Conservation (phyloP, 306 rosid genomes). For the Vigna angularis region DNA sequence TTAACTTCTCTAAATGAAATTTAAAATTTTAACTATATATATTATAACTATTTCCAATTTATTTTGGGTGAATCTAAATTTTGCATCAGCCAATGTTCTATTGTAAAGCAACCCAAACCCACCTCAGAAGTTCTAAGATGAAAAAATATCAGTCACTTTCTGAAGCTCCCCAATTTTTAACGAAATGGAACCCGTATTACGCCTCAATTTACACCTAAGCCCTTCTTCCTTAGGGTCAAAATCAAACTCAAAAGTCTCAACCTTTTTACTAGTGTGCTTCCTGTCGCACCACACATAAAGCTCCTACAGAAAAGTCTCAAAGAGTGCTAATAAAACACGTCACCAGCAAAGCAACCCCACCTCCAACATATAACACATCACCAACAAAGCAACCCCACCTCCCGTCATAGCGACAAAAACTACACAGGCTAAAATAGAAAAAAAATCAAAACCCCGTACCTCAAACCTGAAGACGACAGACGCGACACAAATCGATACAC, state of each 20-base stretch:
- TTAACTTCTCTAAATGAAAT: no score
- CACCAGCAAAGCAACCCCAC: conserved; percentile 44
- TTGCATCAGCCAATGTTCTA: conserved; percentile 70
- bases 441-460: no score
- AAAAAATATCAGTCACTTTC: conserved; percentile 80
- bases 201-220: conserved; percentile 55
- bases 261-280: conserved; percentile 51
- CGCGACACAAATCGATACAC: no score
- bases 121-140: conserved; percentile 83
- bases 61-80: no score
- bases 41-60: no score
- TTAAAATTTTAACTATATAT: no score
- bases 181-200: conserved; percentile 90
- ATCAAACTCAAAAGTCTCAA: conserved; percentile 46
- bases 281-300: background rate
- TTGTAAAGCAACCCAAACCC: conserved; percentile 89
- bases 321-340: conserved; percentile 34
- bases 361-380: no score
- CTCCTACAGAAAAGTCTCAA: conserved; percentile 52
- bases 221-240: conserved; percentile 45
- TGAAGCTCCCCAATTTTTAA: conserved; percentile 85
- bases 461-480: no score
- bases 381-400: no score
- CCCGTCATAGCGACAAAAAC: no score
- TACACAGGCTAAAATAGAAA: no score